phyloP scores from a whole-genome alignment of 2,329 filamentous ascomycete species.

The Cordyceps farinosa region DNA sequence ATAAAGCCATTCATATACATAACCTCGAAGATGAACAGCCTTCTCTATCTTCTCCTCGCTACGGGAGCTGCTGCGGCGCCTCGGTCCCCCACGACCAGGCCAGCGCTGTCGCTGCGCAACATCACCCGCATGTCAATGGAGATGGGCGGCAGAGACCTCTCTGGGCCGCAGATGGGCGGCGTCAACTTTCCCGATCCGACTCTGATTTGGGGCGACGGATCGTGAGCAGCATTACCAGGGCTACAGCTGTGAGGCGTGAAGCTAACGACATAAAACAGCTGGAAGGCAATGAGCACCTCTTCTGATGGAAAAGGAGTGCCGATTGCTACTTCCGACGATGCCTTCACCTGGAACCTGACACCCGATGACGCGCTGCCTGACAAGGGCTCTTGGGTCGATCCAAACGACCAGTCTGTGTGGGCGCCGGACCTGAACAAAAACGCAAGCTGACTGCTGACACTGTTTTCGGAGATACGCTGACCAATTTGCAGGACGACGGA shows the following conservation, averaged over 20 bases:
- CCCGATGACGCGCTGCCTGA: slow-evolving; percentile 5
- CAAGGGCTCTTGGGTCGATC: slow-evolving; percentile 15
- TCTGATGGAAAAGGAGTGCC: slow-evolving; percentile 12
- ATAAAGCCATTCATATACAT: not conserved
- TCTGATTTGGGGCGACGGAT: slow-evolving; percentile 16
- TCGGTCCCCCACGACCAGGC: not conserved
- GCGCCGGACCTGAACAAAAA: slow-evolving; percentile 17
- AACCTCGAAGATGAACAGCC: not conserved
- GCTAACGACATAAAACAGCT: slow-evolving; percentile 1
- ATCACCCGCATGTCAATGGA: slow-evolving; percentile 7
- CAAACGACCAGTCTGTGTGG: slow-evolving; percentile 14
- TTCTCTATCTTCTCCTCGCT: not conserved
- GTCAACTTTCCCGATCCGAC: slow-evolving; percentile 16
- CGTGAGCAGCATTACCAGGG: not conserved
- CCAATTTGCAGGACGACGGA: not conserved
- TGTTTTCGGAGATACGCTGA: not conserved
- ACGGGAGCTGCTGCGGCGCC: not conserved
- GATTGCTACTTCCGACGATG: slow-evolving; percentile 11
- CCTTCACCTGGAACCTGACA: not conserved
- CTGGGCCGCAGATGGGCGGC: slow-evolving; percentile 5
- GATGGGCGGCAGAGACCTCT: not conserved
- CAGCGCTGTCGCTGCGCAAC: slow-evolving; percentile 8
- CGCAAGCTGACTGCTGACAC: not conserved
- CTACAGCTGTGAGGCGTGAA: no score
- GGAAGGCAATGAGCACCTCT: slow-evolving; percentile 17